A percentile compares a stretch with the other conserved stretches of the same genome.
Conservation (phyloP, 169 alveolate genomes). For the Theileria parva region DNA sequence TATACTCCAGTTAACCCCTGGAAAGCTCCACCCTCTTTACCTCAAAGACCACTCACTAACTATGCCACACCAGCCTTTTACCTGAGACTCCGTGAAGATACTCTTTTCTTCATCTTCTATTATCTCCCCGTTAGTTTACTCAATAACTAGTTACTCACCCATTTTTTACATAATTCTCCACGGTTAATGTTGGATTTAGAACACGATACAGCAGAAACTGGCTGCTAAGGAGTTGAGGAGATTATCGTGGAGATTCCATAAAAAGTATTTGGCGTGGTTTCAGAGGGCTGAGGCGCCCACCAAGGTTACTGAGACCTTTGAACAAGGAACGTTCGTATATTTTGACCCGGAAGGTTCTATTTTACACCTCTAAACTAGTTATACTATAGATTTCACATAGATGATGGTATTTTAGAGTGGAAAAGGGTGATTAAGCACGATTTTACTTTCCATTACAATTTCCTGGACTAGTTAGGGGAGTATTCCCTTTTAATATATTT, state of each 20-base stretch:
- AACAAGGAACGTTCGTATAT: constrained; percentile 20
- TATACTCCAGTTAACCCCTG: constrained; percentile 23
- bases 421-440: constrained; percentile 29
- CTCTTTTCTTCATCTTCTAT: constrained; percentile 71
- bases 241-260: constrained; percentile 70
- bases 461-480: constrained; percentile 9
- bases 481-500: not conserved
- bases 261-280: constrained; percentile 66
- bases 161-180: not conserved
- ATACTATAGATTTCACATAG: not conserved
- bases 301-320: constrained; percentile 42
- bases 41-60: constrained; percentile 28
- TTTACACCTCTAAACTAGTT: not conserved
- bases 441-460: constrained; percentile 30
- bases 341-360: constrained; percentile 40
- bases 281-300: constrained; percentile 49
- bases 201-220: constrained; percentile 63
- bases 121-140: constrained; percentile 59
- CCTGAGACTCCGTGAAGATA: constrained; percentile 62
- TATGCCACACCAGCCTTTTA: constrained; percentile 35
- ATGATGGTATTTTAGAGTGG: constrained; percentile 30
- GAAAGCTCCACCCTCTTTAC: constrained; percentile 14
- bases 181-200: constrained; percentile 19
- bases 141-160: not conserved
- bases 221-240: constrained; percentile 66